Evolutionary conservation across 2,329 filamentous ascomycete species (phyloP).

Genomic region (Fusarium palustre): DNA sequence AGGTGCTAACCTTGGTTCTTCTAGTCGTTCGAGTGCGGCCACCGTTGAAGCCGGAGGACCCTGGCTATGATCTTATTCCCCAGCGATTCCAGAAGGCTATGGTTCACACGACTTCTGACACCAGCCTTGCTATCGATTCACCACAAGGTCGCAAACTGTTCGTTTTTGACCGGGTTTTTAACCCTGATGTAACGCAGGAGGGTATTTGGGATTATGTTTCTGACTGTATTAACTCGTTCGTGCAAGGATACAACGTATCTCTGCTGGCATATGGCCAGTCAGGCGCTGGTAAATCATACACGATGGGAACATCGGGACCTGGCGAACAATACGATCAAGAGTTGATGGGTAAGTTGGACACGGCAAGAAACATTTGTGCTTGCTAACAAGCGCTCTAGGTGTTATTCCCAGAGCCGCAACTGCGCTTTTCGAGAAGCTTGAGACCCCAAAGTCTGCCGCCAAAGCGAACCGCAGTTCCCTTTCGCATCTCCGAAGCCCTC

Average conservation of each 20-base stretch:
- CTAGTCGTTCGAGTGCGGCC: slow-evolving; percentile 93
- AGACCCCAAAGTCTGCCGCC: slow-evolving; percentile 61
- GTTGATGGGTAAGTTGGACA: slow-evolving; percentile 76
- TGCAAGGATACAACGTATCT: slow-evolving; percentile 98
- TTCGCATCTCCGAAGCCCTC: slow-evolving; percentile 83
- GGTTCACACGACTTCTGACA: slow-evolving; percentile 88
- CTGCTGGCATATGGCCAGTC: slow-evolving; percentile 97
- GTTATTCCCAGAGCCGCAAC: slow-evolving; percentile 94
- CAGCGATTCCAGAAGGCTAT: slow-evolving; percentile 94
- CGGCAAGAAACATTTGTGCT: neutral
- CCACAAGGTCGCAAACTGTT: slow-evolving; percentile 95
- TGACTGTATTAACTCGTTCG: slow-evolving; percentile 89
- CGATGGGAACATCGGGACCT: slow-evolving; percentile 95
- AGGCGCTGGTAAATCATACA: slow-evolving; percentile 97
- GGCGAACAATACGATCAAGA: slow-evolving; percentile 76
- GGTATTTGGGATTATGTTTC: slow-evolving; percentile 94
- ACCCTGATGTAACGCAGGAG: slow-evolving; percentile 83
- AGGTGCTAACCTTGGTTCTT: slow-evolving; percentile 5
- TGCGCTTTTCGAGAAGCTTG: slow-evolving; percentile 88
- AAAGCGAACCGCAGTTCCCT: slow-evolving; percentile 72
- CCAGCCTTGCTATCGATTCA: slow-evolving; percentile 87
- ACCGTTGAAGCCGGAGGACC: slow-evolving; percentile 83
- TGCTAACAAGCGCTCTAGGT: slow-evolving; percentile 62
- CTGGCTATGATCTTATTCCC: slow-evolving; percentile 93
- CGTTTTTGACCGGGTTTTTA: slow-evolving; percentile 95